Percentiles rank a stretch among this genome's conserved stretches.
These are phyloP conservation scores for Eimeria zaria DNA, from an alignment of 169 alveolate species.

Conservation along the genomic window DNA sequence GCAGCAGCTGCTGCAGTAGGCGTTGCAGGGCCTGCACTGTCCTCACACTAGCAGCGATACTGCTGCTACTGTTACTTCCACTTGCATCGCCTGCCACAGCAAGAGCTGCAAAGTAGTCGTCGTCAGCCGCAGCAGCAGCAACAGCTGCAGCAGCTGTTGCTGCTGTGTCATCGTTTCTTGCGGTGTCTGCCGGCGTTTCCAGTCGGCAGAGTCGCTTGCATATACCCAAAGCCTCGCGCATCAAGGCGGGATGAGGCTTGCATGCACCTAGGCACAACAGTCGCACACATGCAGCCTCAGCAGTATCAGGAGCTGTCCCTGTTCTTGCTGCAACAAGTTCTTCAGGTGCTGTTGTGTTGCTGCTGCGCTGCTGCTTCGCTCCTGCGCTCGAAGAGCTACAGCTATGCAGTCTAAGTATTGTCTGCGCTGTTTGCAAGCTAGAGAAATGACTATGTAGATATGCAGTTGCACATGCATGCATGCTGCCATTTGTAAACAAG, in stretches of 20 bases:
- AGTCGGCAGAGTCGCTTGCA: conserved; percentile 47
- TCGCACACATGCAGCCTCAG: background rate
- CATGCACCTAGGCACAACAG: conserved; percentile 11
- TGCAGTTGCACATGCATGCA: background rate
- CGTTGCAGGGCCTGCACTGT: conserved; percentile 15
- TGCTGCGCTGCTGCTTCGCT: background rate
- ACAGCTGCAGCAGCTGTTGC: conserved; percentile 34
- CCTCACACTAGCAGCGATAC: conserved; percentile 15
- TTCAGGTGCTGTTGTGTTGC: background rate
- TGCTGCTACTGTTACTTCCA: background rate
- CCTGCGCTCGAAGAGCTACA: background rate
- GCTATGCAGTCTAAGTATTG: background rate
- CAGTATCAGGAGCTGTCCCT: background rate
- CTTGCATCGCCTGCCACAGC: conserved; percentile 4
- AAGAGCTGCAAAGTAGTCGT: conserved; percentile 12
- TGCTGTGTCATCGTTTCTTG: background rate
- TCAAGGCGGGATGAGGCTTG: conserved; percentile 28
- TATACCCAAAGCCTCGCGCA: conserved; percentile 60
- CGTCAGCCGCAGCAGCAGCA: background rate
- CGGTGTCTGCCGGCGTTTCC: background rate
- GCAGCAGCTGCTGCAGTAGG: conserved; percentile 48
- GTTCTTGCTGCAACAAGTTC: background rate
- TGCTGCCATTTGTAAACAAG: no score
- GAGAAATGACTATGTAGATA: background rate
- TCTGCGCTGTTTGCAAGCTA: background rate